These are phyloP conservation scores for Paragyromitra xinjiangensis DNA, from an alignment of 495 filamentous ascomycete genomes.

Conservation along the genomic window DNA sequence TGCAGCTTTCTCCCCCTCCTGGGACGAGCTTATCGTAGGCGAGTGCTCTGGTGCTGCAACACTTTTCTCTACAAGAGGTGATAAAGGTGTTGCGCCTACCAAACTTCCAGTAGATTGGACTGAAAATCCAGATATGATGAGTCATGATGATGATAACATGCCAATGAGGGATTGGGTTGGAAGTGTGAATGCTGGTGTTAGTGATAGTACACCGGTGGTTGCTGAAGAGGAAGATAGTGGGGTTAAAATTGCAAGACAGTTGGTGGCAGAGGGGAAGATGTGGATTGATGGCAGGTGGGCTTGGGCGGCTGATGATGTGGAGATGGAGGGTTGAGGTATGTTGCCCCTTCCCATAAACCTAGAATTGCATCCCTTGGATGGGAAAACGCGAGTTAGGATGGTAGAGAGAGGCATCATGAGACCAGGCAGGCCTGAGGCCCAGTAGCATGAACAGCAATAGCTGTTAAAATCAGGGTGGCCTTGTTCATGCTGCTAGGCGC, in stretches of 20 bases:
- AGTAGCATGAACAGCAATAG: not conserved
- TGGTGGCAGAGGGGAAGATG: slow-evolving; percentile 38
- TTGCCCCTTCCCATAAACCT: not conserved
- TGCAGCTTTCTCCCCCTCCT: slow-evolving; percentile 47
- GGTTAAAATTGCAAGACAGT: slow-evolving; percentile 24
- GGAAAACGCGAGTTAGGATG: not conserved
- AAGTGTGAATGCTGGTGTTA: not conserved
- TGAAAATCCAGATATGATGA: slow-evolving; percentile 24
- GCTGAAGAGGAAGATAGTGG: slow-evolving; percentile 27
- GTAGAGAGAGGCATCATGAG: not conserved
- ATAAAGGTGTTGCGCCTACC: slow-evolving; percentile 11
- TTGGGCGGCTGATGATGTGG: slow-evolving; percentile 22
- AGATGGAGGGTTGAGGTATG: slow-evolving; percentile 16
- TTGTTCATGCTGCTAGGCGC: not conserved
- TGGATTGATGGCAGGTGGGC: slow-evolving; percentile 25
- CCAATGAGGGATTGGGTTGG: slow-evolving; percentile 14
- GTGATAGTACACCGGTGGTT: not conserved
- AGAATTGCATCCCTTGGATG: not conserved
- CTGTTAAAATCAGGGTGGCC: not conserved
- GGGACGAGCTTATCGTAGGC: slow-evolving; percentile 53
- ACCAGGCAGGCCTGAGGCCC: not conserved
- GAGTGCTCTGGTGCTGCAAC: slow-evolving; percentile 52
- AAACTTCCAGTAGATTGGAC: slow-evolving; percentile 40
- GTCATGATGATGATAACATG: slow-evolving; percentile 22
- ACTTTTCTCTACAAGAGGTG: slow-evolving; percentile 36